Evolutionary conservation across 2,329 filamentous ascomycete genomes (phyloP), one percentile per base, ranked within the genome.

Genomic region (Zelopaecilomyces penicillatus): DNA sequence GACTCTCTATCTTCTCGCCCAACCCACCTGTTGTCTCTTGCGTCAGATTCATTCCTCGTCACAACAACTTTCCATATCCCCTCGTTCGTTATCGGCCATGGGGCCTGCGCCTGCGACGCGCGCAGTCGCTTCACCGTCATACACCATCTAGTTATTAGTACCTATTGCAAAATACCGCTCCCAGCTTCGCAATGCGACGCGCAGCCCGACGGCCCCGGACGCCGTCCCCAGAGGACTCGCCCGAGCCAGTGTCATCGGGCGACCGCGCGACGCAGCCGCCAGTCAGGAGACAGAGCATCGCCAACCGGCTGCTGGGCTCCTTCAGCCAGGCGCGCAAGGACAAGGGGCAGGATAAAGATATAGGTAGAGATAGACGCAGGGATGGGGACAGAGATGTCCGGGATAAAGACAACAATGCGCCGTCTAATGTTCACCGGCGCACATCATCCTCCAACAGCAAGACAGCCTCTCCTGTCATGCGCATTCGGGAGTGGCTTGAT

Each of bases 401-500:
- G 27, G 58, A 58, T 3, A 53, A 50, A 36, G 50, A 44, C 30
- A 31, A 7, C 19, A 27, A 30, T n/a, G 19, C 47, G 30, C 47
- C 43, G 19, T 52, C 57, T 3, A 54, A 57, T 2, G 50, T 60
- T 29, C 53, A 54, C 40, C 54, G 63, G 12, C 60, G 62, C 12
- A 50, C 61, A 6, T 65, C 65, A 11, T 53, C 58, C 37, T 56
- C 57, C 36, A 51, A 57, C 41, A 57, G 50, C 37, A 57, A 60
- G 30, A 30, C 47, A n/a, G 32, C 32, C 32, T 65, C 61, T 7
- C 67, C 67, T 12, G 53, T 68, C 32, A 57, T 56, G 39, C 65
- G 64, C 39, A 61, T 70, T 41, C 62, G 63, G 39, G 62, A 68
- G 37, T 71, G 68, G 68, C 61, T 71, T 31, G 65, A 70, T 45